Base-by-base conservation (phyloP, 2,329 filamentous ascomycete species). In the Aspergillus hiratsukae region DNA sequence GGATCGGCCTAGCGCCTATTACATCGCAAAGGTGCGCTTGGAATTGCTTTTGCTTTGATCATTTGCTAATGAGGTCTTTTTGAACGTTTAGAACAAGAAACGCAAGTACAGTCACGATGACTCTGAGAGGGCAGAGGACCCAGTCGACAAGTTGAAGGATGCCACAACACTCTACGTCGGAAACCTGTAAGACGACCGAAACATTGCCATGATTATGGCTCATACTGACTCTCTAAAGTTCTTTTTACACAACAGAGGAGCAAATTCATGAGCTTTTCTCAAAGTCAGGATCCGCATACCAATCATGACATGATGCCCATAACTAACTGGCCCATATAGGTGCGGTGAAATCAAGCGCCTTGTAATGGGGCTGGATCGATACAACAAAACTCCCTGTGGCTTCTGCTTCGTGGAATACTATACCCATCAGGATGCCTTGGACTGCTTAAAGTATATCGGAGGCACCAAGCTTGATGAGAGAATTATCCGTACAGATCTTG, bases 401-500 rank as follows among this genome's bases (percentile, higher is more conserved):
- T 99, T 99, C 81, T 99, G 94, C 81, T 99, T 99, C 71, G 94
- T 99, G 69, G 94, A 99, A 77, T 99, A 99, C 79, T 97, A 97
- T 80, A 97, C 88, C 29, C 94, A 97, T 74, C 88, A 96, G 71
- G 94, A 99, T 74, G 94, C 94, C 8, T 83, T 99, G 51, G 94
- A 99, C 74, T 97, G 93, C 76, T 87, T 99, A 87, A 99, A 97
- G 78, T 99, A 97, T 73, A 88, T 99, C 68, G 94, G 94, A 55
- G 94, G 94, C 56, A 99, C 94, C 37, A 99, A 99, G 80, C 84
- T 99, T 48, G 94, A 99, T 74, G 94, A 99, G 81, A 87, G 94
- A 66, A 88, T 99, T 70, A 97, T 99, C 70, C 84, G 94, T 58
- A 96, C 93, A 25, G 94, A 99, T 78, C 76, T 97, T 50, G 94